phyloP scores from a whole-genome alignment of 2,329 filamentous ascomycete genomes.

The Stagonosporopsis chrysanthemi region DNA sequence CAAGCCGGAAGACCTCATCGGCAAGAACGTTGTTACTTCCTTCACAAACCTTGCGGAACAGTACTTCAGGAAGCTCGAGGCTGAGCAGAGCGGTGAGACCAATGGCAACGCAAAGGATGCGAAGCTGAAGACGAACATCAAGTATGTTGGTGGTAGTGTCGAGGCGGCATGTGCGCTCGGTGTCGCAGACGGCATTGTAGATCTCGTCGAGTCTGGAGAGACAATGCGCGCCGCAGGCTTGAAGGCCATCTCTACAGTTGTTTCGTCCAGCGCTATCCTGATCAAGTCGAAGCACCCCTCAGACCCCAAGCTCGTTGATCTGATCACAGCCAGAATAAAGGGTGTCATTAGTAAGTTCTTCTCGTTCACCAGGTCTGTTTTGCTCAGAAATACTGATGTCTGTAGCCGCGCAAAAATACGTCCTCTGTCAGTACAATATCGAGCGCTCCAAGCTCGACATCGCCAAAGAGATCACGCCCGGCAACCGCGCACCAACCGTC shows the following conservation, averaged over 20 bases:
- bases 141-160: constrained; percentile 94
- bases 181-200: constrained; percentile 95
- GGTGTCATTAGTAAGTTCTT: constrained; percentile 80
- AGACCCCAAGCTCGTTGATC: constrained; percentile 79
- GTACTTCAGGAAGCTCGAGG: constrained; percentile 84
- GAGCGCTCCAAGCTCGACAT: constrained; percentile 70
- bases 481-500: constrained; percentile 90
- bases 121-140: constrained; percentile 85
- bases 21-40: constrained; percentile 93
- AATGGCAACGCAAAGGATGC: constrained; percentile 49
- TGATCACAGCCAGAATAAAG: constrained; percentile 85
- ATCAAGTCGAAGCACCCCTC: constrained; percentile 88
- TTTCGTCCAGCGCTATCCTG: constrained; percentile 85
- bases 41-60: constrained; percentile 84
- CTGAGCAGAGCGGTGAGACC: constrained; percentile 48
- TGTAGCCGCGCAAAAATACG: constrained; percentile 83
- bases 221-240: constrained; percentile 97
- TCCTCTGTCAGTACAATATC: constrained; percentile 97
- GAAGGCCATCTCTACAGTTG: constrained; percentile 91
- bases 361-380: background rate
- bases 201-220: constrained; percentile 97
- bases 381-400: constrained; percentile 18
- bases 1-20: constrained; percentile 78
- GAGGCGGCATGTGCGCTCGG: constrained; percentile 96
- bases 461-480: constrained; percentile 83